These are phyloP conservation scores for Barnettozyma hawaiiensis DNA, from an alignment of 1,139 yeast genomes.

Conservation along the genomic window DNA sequence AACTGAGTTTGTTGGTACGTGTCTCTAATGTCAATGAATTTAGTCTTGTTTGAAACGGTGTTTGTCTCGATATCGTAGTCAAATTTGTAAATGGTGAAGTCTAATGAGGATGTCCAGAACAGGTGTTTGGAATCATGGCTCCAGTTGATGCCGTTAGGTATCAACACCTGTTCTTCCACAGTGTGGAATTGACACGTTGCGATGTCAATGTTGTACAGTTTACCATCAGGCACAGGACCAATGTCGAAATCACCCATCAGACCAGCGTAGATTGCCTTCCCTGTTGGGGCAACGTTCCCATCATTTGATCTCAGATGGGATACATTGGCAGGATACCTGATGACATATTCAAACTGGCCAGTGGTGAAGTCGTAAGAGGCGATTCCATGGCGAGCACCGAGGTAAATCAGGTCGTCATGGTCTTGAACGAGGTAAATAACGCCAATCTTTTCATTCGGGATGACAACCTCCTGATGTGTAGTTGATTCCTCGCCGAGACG, in stretches of 20 bases:
- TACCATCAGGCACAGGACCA: constrained; percentile 32
- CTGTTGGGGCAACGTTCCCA: constrained; percentile 65
- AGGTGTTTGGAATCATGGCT: constrained; percentile 43
- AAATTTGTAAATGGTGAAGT: constrained; percentile 52
- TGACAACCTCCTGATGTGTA: constrained; percentile 37
- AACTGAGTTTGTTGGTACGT: constrained; percentile 27
- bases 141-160: constrained; percentile 83
- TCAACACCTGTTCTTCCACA: constrained; percentile 36
- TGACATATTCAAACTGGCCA: constrained; percentile 38
- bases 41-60: constrained; percentile 38
- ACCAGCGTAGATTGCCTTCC: constrained; percentile 60
- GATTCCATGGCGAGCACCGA: constrained; percentile 56
- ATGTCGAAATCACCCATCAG: constrained; percentile 59
- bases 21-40: constrained; percentile 39
- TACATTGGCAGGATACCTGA: constrained; percentile 38
- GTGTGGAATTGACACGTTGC: constrained; percentile 24
- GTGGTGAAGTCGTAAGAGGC: constrained; percentile 44
- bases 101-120: constrained; percentile 70
- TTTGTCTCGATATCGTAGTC: constrained; percentile 51
- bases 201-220: constrained; percentile 30
- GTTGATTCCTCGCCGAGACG: constrained; percentile 21
- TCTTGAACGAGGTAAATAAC: constrained; percentile 52
- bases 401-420: constrained; percentile 36
- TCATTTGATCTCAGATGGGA: constrained; percentile 58
- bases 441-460: constrained; percentile 44